phyloP scores from a whole-genome alignment of 495 filamentous ascomycete genomes.

The Antarctomyces pellizariae region DNA sequence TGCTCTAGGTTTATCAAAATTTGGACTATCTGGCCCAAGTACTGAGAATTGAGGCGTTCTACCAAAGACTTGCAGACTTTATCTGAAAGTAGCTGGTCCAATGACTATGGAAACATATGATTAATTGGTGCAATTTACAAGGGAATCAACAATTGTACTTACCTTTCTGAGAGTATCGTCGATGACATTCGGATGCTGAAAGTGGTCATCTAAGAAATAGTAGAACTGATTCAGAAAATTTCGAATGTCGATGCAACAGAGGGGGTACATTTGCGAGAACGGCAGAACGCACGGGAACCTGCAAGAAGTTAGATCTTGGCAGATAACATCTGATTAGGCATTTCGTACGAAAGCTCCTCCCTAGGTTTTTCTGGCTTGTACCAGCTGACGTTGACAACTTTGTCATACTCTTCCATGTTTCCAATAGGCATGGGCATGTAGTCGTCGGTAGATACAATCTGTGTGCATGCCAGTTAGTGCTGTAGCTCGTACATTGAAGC shows the following conservation, averaged over 20 bases:
- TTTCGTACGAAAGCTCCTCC: conserved; percentile 48
- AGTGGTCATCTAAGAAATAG: conserved; percentile 84
- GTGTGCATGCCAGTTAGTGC: conserved; percentile 3
- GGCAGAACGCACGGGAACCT: conserved; percentile 83
- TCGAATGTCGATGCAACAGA: conserved; percentile 92
- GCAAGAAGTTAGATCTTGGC: background rate
- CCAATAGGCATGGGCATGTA: conserved; percentile 98
- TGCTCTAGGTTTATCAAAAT: conserved; percentile 95
- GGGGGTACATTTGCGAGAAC: conserved; percentile 96
- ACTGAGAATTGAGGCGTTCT: conserved; percentile 72
- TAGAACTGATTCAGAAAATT: conserved; percentile 95
- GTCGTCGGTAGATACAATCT: conserved; percentile 91
- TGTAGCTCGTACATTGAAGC: background rate
- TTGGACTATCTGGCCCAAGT: conserved; percentile 91
- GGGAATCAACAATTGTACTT: conserved; percentile 5
- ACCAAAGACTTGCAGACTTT: conserved; percentile 81
- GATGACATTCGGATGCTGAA: conserved; percentile 63
- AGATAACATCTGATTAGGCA: conserved; percentile 6
- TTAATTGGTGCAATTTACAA: background rate
- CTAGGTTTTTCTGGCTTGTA: conserved; percentile 58
- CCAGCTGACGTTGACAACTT: conserved; percentile 85
- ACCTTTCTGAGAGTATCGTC: conserved; percentile 70
- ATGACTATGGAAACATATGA: conserved; percentile 19
- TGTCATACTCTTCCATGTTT: conserved; percentile 74
- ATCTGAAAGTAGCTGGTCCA: conserved; percentile 73